Conservation (phyloP, 208 protist genomes). For the Leishmania lainsoni region DNA sequence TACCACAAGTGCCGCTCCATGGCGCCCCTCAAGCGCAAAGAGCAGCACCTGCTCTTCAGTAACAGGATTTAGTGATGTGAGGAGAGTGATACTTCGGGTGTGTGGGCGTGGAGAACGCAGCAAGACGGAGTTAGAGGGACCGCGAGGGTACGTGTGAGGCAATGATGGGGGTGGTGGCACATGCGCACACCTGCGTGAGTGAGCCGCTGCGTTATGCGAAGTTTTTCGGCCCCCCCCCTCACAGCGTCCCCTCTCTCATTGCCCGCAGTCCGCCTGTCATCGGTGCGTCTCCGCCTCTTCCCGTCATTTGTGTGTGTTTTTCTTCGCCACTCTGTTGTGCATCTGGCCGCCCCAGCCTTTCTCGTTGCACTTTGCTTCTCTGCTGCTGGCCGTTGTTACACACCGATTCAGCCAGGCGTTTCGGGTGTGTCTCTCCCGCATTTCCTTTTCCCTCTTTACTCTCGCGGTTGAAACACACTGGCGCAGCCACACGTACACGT, state of each 20-base stretch:
- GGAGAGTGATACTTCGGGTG: neutral
- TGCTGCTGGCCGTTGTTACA: neutral
- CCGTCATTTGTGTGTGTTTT: neutral
- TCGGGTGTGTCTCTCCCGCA: neutral
- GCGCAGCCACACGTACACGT: neutral
- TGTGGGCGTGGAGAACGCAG: neutral
- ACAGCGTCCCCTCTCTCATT: neutral
- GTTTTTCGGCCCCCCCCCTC: neutral
- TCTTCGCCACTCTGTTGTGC: neutral
- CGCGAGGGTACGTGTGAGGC: neutral
- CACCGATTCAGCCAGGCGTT: neutral
- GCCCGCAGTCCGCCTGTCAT: neutral
- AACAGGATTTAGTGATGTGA: slow-evolving; percentile 64
- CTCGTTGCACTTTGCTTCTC: neutral
- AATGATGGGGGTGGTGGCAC: neutral
- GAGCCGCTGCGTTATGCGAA: neutral
- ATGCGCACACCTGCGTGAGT: neutral
- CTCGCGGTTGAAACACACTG: neutral
- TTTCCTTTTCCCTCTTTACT: neutral
- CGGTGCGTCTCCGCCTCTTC: neutral
- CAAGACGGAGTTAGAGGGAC: neutral
- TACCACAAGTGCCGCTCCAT: slow-evolving; percentile 77
- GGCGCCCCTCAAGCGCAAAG: slow-evolving; percentile 87
- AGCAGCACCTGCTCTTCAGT: slow-evolving; percentile 90
- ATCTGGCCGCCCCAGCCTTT: neutral